Evolutionary conservation across 768 basidiomycete genomes (phyloP).

Genomic region (Rhodotorula kratochvilovae): DNA sequence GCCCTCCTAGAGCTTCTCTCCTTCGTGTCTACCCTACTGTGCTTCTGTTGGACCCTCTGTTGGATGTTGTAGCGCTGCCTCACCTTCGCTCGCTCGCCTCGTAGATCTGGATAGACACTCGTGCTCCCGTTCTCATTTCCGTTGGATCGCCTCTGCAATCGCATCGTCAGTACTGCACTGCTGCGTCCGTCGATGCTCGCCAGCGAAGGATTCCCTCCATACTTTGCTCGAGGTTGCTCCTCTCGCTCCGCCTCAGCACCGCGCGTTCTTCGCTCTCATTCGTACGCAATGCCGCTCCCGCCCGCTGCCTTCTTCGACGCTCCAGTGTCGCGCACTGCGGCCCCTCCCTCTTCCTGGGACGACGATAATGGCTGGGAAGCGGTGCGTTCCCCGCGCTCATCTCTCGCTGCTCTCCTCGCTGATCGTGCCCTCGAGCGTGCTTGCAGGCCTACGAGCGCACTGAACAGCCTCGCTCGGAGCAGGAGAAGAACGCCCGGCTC

Average conservation of each 20-base stretch:
- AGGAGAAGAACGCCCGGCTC: conserved; percentile 5
- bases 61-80: too few species aligned
- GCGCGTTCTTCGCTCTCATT: too few species aligned
- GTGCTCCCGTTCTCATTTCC: not conserved
- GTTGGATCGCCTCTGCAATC: too few species aligned
- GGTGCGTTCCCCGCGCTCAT: not conserved
- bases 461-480: not conserved
- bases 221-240: not conserved
- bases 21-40: not conserved
- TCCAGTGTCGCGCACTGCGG: not conserved
- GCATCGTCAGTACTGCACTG: too few species aligned
- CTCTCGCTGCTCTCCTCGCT: not conserved
- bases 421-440: not conserved
- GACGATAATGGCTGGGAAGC: conserved; percentile 18
- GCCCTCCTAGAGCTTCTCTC: not conserved
- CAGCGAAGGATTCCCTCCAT: too few species aligned
- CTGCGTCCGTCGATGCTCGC: too few species aligned
- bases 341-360: not conserved
- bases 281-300: conserved; percentile 1
- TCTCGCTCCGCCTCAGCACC: too few species aligned
- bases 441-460: conserved; percentile 14
- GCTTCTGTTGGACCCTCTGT: not conserved
- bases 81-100: too few species aligned
- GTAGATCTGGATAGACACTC: not conserved
- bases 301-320: not conserved